Conservation (phyloP, 2,329 filamentous ascomycete genomes). For the Zasmidium angulare region DNA sequence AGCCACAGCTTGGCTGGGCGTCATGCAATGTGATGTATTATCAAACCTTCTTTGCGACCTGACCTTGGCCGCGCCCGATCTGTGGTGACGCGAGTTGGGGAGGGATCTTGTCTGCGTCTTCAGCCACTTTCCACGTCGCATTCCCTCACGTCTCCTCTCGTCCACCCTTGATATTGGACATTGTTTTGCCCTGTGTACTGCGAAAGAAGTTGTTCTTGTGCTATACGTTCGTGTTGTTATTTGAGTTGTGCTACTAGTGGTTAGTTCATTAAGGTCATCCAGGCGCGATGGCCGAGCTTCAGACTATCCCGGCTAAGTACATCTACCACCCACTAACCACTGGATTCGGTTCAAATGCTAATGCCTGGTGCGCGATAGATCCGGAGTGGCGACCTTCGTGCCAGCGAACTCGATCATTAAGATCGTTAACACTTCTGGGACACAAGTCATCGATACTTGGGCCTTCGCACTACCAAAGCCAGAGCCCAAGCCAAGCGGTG, state of each 20-base stretch:
- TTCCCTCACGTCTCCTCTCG: not conserved
- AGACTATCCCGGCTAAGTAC: slow-evolving; percentile 42
- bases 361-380: slow-evolving; percentile 16
- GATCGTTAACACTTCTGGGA: slow-evolving; percentile 52
- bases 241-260: not conserved
- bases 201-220: not conserved
- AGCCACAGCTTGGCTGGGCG: slow-evolving; percentile 15
- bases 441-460: slow-evolving; percentile 52
- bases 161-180: too few species aligned
- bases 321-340: not conserved
- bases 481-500: slow-evolving; percentile 31
- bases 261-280: slow-evolving; percentile 1
- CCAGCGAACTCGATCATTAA: slow-evolving; percentile 50
- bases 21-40: slow-evolving; percentile 20
- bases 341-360: not conserved
- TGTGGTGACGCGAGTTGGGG: slow-evolving; percentile 16
- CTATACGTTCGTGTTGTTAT: not conserved
- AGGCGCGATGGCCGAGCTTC: slow-evolving; percentile 27
- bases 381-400: slow-evolving; percentile 53
- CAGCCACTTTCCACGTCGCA: slow-evolving; percentile 1
- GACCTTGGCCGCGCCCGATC: not conserved
- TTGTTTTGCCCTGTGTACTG: too few species aligned
- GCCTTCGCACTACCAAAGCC: slow-evolving; percentile 49
- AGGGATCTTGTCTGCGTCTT: slow-evolving; percentile 3
- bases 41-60: slow-evolving; percentile 14